These are phyloP conservation scores for Alternaria consortialis DNA, from an alignment of 2,329 filamentous ascomycete genomes.

Conservation along the genomic window DNA sequence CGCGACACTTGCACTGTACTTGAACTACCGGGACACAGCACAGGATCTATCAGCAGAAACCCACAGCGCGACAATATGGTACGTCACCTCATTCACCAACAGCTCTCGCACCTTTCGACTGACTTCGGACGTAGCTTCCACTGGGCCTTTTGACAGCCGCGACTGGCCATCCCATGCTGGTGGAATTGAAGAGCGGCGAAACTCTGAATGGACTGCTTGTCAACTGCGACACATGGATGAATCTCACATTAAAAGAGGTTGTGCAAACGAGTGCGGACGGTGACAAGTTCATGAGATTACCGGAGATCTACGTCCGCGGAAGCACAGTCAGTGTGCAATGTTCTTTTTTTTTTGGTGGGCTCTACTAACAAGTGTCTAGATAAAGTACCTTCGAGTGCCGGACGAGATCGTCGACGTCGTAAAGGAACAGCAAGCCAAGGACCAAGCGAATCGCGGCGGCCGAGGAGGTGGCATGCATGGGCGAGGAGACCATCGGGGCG, in stretches of 20 bases:
- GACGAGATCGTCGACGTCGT: conserved; percentile 96
- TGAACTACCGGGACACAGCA: neutral
- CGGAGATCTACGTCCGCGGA: conserved; percentile 94
- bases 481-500: conserved; percentile 64
- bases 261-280: conserved; percentile 96
- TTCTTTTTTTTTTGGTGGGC: neutral
- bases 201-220: conserved; percentile 96
- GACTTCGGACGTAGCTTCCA: conserved; percentile 60
- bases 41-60: neutral
- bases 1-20: neutral
- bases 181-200: conserved; percentile 97
- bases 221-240: conserved; percentile 99
- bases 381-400: conserved; percentile 96
- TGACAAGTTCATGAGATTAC: conserved; percentile 89
- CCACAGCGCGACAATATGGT: conserved; percentile 32
- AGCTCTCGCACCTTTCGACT: conserved; percentile 9
- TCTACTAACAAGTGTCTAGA: conserved; percentile 63
- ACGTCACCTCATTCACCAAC: conserved; percentile 18
- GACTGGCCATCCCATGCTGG: conserved; percentile 96
- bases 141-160: conserved; percentile 89
- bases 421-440: conserved; percentile 87
- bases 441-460: conserved; percentile 67
- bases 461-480: conserved; percentile 71
- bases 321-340: conserved; percentile 79
- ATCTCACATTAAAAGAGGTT: conserved; percentile 94